Evolutionary conservation across 2,329 filamentous ascomycete genomes (phyloP).

Genomic region (Neocatenulostroma microsporum): DNA sequence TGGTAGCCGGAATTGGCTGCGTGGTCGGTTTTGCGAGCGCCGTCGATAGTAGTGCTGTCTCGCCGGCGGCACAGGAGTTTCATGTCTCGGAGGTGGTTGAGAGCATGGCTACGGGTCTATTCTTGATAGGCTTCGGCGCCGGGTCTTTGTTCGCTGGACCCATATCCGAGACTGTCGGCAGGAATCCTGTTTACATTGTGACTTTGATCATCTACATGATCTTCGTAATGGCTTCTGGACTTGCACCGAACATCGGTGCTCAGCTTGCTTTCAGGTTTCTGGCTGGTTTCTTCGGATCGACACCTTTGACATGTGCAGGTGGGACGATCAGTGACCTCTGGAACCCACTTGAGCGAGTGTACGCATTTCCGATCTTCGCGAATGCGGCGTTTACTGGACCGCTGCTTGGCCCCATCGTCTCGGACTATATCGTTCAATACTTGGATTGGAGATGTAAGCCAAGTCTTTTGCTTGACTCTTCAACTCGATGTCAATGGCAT

Average conservation of each 20-base stretch:
- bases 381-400: conserved; percentile 38
- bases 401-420: conserved; percentile 35
- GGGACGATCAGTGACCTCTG: conserved; percentile 43
- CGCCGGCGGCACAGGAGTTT: conserved; percentile 40
- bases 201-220: conserved; percentile 42
- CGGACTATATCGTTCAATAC: conserved; percentile 37
- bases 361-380: conserved; percentile 45
- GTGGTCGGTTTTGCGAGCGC: conserved; percentile 46
- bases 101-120: conserved; percentile 41
- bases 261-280: conserved; percentile 45
- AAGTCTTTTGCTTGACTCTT: no score
- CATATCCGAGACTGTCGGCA: conserved; percentile 38
- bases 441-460: conserved; percentile 17
- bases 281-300: conserved; percentile 42
- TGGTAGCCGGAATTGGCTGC: conserved; percentile 39
- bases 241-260: conserved; percentile 41
- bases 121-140: conserved; percentile 36
- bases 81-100: conserved; percentile 45
- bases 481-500: no score
- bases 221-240: conserved; percentile 42
- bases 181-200: conserved; percentile 43
- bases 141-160: conserved; percentile 45
- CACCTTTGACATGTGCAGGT: conserved; percentile 40
- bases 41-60: conserved; percentile 45
- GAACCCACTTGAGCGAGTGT: conserved; percentile 41